phyloP scores from a whole-genome alignment of 495 filamentous ascomycete species.

The Podospora conica region DNA sequence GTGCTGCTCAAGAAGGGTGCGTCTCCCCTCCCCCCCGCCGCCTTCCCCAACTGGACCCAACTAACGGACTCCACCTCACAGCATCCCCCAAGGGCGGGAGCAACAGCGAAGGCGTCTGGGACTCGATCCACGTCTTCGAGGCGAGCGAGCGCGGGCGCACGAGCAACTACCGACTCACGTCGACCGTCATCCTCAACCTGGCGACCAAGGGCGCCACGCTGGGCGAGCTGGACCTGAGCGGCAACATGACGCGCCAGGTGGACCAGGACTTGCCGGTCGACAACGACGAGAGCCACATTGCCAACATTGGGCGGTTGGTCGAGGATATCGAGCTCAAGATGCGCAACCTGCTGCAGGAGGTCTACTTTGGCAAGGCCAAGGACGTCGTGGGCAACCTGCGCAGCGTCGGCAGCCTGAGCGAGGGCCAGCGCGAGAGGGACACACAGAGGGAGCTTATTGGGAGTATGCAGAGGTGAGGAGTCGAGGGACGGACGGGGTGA shows the following conservation, averaged over 20 bases:
- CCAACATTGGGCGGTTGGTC: constrained; percentile 89
- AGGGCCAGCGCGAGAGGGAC: constrained; percentile 77
- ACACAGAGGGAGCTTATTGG: constrained; percentile 89
- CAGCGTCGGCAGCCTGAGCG: constrained; percentile 80
- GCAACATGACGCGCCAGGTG: constrained; percentile 96
- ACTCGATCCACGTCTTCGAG: constrained; percentile 98
- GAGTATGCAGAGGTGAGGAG: constrained; percentile 46
- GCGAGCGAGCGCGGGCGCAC: constrained; percentile 82
- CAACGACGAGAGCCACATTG: constrained; percentile 87
- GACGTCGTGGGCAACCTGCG: constrained; percentile 97
- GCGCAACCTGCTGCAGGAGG: constrained; percentile 96
- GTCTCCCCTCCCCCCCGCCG: constrained; percentile 11
- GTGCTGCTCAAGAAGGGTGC: constrained; percentile 90
- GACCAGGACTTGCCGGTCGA: constrained; percentile 85
- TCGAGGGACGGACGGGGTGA: neutral
- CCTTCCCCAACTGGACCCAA: neutral
- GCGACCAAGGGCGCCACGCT: constrained; percentile 63
- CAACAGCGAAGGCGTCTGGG: constrained; percentile 76
- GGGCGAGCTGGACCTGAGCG: constrained; percentile 86
- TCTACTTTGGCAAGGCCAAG: constrained; percentile 99
- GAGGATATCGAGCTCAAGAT: constrained; percentile 99
- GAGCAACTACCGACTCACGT: constrained; percentile 95
- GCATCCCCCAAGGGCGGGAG: constrained; percentile 40
- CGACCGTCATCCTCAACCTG: constrained; percentile 89
- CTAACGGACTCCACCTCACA: constrained; percentile 5